Evolutionary conservation across 2,329 filamentous ascomycete species (phyloP), one percentile per base, ranked within the genome.

Genomic region (Alternaria postmessia): DNA sequence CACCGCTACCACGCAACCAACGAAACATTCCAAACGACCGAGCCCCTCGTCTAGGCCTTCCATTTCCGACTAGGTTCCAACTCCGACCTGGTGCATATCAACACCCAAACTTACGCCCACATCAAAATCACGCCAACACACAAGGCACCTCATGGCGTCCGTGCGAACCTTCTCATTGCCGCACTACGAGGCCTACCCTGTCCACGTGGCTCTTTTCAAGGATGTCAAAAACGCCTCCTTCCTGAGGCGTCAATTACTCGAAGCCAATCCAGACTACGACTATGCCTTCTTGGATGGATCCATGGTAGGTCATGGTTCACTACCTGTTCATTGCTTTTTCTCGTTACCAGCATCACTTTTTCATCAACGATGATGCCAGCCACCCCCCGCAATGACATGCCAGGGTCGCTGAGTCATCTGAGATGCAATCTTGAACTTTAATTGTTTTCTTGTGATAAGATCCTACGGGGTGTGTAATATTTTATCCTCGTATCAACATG

Each of bases 201-300:
- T 97, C 30, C 89, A 95, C 78, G 81, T 92, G 51, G 89, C 88
- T 43, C 81, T 97, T 32, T 97, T 95, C 81, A 86, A 83, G 22
- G 82, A 92, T 75, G 87, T 98, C 57, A 77, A 86, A 63, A 99
- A 99, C 77, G 86, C 93, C 11, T 80, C 86, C 1, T 93, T 90
- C 73, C 83, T 99, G 43, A 90, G 93, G 53, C 84, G 89, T 68
- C 94, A 97, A 80, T 87, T 99, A 5, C 84, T 98, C n/a, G 86
- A 88, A 6, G 91, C 92, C 53, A 97, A 98, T 75, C 74, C 87
- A 11, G 89, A 90, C 8, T 98, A 94, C 71, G 93, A 98, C 79
- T 98, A 98, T 83, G 93, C 94, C 34, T 91, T 99, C 67, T 86
- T 99, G 47, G 94, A 99, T 80, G 93, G 93, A 20, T 88, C 87